phyloP scores from a whole-genome alignment of 179 eudicot genomes.

The Patellifolia procumbens region DNA sequence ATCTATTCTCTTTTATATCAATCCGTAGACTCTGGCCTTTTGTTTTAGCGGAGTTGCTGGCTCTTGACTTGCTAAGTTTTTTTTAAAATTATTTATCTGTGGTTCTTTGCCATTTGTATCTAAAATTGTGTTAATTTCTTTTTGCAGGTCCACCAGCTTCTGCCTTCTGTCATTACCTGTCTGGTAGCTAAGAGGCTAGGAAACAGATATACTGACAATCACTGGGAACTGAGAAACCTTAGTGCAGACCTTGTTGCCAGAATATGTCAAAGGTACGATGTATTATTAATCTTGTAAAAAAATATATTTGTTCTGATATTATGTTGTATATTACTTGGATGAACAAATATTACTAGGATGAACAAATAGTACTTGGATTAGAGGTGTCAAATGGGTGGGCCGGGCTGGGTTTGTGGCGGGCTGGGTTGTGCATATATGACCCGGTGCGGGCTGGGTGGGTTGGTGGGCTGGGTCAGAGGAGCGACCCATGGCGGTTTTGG shows the following conservation, averaged over 20 bases:
- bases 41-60: background rate
- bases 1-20: background rate
- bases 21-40: background rate
- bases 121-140: constrained; percentile 18
- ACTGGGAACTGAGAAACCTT: constrained; percentile 95
- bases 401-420: no score
- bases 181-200: constrained; percentile 85
- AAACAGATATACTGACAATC: constrained; percentile 68
- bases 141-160: constrained; percentile 82
- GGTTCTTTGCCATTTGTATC: constrained; percentile 4
- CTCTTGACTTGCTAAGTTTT: no score
- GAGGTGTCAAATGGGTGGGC: no score
- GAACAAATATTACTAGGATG: no score
- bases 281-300: background rate
- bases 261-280: constrained; percentile 70
- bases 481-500: no score
- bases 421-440: no score
- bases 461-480: no score
- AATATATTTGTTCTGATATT: no score
- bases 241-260: constrained; percentile 76
- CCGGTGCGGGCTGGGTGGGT: no score
- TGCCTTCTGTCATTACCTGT: constrained; percentile 95
- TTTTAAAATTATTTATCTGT: background rate
- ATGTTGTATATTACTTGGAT: background rate
- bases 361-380: no score